A percentile compares a stretch with the other conserved stretches of the same genome.
Conservation (phyloP, 2,329 filamentous ascomycete genomes). For the Colletotrichum truncatum region DNA sequence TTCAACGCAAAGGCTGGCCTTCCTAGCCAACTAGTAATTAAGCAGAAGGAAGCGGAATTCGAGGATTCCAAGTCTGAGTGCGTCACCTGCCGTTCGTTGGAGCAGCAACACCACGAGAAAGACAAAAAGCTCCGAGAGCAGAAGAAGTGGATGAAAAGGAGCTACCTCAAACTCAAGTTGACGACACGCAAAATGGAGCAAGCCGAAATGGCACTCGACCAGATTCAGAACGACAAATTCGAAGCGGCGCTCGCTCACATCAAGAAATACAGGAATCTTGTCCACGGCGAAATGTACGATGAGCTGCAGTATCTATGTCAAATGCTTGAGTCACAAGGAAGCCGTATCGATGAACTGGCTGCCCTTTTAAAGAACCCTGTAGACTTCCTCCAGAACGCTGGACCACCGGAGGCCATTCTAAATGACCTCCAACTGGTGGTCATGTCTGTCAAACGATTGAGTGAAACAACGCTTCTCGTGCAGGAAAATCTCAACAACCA, state of each 20-base stretch:
- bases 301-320: neutral
- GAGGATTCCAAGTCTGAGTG: too few relatives aligned
- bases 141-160: neutral
- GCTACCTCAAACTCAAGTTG: neutral
- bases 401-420: neutral
- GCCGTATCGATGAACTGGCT: neutral
- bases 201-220: neutral
- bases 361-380: neutral
- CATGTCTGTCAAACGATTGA: neutral
- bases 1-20: too few relatives aligned
- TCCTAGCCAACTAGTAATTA: too few relatives aligned
- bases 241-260: neutral
- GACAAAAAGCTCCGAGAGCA: neutral
- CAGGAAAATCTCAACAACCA: neutral
- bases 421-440: neutral
- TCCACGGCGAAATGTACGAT: constrained; percentile 6
- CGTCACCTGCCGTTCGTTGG: too few relatives aligned
- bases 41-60: too few relatives aligned
- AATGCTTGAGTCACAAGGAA: neutral
- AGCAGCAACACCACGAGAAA: too few relatives aligned
- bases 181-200: neutral
- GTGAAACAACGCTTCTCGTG: neutral
- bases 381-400: neutral
- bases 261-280: constrained; percentile 1
- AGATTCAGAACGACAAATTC: neutral